Evolutionary conservation across 140 eudicot species (phyloP).

Genomic region (Oenanthe javanica): DNA sequence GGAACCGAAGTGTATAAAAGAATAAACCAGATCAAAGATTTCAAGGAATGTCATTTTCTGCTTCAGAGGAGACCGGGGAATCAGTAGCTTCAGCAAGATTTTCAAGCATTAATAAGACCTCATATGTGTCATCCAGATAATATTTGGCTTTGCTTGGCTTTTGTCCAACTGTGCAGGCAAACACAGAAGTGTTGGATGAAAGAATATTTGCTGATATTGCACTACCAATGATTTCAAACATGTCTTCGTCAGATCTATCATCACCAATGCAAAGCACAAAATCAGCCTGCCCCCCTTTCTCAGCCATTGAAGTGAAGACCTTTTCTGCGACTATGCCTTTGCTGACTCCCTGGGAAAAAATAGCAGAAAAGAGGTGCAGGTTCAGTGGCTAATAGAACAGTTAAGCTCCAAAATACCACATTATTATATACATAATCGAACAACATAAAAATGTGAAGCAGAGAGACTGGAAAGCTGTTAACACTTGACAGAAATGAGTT

Average conservation of each 20-base stretch:
- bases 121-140: constrained; percentile 60
- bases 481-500: neutral
- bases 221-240: constrained; percentile 63
- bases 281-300: constrained; percentile 54
- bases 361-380: neutral
- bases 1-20: neutral
- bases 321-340: constrained; percentile 75
- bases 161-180: constrained; percentile 85
- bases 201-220: constrained; percentile 50
- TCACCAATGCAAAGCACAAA: constrained; percentile 77
- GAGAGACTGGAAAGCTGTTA: neutral
- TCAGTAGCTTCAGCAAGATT: constrained; percentile 67
- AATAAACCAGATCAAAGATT: constrained; percentile 10
- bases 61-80: constrained; percentile 51
- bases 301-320: constrained; percentile 54
- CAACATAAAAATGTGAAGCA: neutral
- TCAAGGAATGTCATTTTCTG: constrained; percentile 29
- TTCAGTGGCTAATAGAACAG: neutral
- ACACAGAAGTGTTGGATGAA: constrained; percentile 51
- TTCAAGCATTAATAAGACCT: constrained; percentile 62
- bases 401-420: neutral
- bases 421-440: too few species aligned
- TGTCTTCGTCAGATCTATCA: constrained; percentile 80
- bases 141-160: constrained; percentile 83
- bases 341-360: constrained; percentile 53